Percentiles rank a stretch among this genome's conserved stretches.
These are phyloP conservation scores for Tricholoma flavovirens DNA, from an alignment of 768 basidiomycete genomes.

Conservation along the genomic window DNA sequence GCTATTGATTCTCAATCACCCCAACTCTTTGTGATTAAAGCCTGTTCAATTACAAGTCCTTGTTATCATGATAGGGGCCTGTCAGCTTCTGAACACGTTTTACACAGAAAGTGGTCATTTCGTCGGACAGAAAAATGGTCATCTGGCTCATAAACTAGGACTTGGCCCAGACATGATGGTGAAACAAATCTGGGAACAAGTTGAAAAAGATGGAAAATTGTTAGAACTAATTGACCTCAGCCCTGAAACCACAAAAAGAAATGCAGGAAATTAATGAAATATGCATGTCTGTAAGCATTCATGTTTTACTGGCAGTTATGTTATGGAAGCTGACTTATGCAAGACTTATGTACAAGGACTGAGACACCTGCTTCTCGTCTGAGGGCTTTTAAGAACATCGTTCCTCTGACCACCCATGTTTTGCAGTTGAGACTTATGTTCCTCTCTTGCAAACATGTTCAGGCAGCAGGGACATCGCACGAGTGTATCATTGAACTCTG, in stretches of 20 bases:
- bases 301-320: background rate
- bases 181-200: background rate
- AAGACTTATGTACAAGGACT: background rate
- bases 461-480: background rate
- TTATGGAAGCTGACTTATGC: background rate
- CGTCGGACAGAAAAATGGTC: background rate
- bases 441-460: background rate
- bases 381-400: constrained; percentile 1
- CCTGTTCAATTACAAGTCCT: background rate
- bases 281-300: background rate
- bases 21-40: background rate
- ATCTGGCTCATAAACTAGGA: background rate
- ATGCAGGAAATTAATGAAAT: background rate
- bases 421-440: background rate
- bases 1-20: background rate
- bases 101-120: background rate
- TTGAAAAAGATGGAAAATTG: background rate
- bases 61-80: background rate
- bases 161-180: background rate
- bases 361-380: background rate
- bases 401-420: background rate
- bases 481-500: background rate
- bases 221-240: background rate
- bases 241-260: background rate
- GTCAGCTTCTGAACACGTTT: background rate